These are phyloP conservation scores for Aurifilum marmelostoma DNA, from an alignment of 2,329 filamentous ascomycete species.

Conservation along the genomic window DNA sequence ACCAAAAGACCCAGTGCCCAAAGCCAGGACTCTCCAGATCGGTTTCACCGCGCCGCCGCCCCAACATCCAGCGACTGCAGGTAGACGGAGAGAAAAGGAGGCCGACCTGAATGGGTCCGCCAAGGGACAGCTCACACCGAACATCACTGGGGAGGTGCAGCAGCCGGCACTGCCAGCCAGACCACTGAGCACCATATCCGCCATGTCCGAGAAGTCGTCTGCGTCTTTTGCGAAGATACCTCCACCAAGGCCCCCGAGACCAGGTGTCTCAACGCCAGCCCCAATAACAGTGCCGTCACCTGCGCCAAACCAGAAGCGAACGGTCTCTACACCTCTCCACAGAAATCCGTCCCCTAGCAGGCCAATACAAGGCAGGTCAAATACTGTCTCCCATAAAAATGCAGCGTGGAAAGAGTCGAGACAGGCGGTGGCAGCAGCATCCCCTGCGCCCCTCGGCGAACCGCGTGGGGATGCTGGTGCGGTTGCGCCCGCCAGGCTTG, in stretches of 20 bases:
- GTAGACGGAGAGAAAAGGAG: constrained; percentile 50
- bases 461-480: constrained; percentile 17
- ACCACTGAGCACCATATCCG: constrained; percentile 44
- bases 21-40: constrained; percentile 40
- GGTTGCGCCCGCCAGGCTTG: constrained; percentile 26
- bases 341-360: constrained; percentile 46
- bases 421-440: constrained; percentile 31
- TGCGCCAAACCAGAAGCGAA: constrained; percentile 44
- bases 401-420: constrained; percentile 46
- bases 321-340: constrained; percentile 50
- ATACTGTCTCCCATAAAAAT: constrained; percentile 51
- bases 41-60: constrained; percentile 55
- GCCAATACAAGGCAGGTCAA: constrained; percentile 50
- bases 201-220: constrained; percentile 39
- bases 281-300: background rate
- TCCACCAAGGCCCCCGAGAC: constrained; percentile 50
- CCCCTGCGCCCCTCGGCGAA: constrained; percentile 14
- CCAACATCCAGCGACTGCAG: constrained; percentile 52
- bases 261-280: constrained; percentile 29
- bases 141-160: constrained; percentile 47
- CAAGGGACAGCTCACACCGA: constrained; percentile 44
- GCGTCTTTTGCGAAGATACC: constrained; percentile 41
- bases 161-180: constrained; percentile 55
- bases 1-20: constrained; percentile 40
- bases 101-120: constrained; percentile 45